Evolutionary conservation across 768 basidiomycete species (phyloP).

Genomic region (Lepiota brunneoincarnata): DNA sequence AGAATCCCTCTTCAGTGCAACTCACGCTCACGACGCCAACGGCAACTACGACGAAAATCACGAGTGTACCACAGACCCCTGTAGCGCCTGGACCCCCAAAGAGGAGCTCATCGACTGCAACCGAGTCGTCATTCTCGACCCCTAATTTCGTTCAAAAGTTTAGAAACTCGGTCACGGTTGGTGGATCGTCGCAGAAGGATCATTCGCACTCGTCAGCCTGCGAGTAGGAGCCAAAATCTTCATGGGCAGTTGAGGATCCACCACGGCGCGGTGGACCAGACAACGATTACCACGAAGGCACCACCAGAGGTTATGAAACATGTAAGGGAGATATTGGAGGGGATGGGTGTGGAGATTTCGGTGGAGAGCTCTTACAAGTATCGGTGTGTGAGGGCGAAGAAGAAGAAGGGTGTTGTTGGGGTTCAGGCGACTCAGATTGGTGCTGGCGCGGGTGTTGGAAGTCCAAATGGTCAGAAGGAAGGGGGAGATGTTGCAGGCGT

Average conservation of each 20-base stretch:
- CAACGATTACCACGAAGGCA: slow-evolving; percentile 78
- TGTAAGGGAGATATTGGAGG: slow-evolving; percentile 72
- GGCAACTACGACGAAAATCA: slow-evolving; percentile 14
- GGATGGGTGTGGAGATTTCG: slow-evolving; percentile 89
- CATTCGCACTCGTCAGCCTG: background rate
- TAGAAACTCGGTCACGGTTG: slow-evolving; percentile 48
- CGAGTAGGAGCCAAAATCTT: slow-evolving; percentile 25
- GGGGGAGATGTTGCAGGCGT: slow-evolving; percentile 52
- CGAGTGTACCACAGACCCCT: slow-evolving; percentile 17
- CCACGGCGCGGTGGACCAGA: slow-evolving; percentile 89
- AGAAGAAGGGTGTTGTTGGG: slow-evolving; percentile 51
- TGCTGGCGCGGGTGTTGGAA: slow-evolving; percentile 38
- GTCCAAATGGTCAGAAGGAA: slow-evolving; percentile 28
- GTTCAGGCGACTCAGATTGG: slow-evolving; percentile 19
- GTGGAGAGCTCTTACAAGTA: slow-evolving; percentile 90
- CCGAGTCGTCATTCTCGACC: slow-evolving; percentile 35
- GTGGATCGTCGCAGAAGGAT: slow-evolving; percentile 18
- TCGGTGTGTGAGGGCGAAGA: slow-evolving; percentile 79
- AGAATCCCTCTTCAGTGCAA: slow-evolving; percentile 27
- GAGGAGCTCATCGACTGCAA: slow-evolving; percentile 42
- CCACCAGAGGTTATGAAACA: slow-evolving; percentile 90
- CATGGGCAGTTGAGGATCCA: slow-evolving; percentile 69
- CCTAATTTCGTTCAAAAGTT: slow-evolving; percentile 46
- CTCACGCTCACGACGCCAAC: slow-evolving; percentile 31
- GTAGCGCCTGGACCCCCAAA: slow-evolving; percentile 33